Evolutionary conservation across 768 basidiomycete genomes (phyloP).

Genomic region (Auricularia sp.): DNA sequence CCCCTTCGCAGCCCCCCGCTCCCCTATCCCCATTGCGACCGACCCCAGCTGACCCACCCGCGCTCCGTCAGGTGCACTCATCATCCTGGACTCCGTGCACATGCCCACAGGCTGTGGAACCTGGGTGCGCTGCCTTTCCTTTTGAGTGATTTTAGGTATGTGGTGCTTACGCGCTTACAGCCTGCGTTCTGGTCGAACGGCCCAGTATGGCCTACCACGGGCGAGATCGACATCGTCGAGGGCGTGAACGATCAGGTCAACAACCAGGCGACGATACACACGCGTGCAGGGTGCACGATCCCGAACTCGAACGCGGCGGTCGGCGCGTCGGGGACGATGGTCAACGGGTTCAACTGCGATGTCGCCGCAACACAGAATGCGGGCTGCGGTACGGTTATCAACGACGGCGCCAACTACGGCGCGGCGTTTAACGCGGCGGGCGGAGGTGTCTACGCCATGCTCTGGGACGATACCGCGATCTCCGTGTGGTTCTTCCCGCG

Average conservation of each 20-base stretch:
- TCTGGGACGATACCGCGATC: slow-evolving; percentile 69
- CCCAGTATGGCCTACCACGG: slow-evolving; percentile 35
- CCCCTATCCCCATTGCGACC: neutral
- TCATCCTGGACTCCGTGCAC: slow-evolving; percentile 76
- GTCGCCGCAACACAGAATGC: slow-evolving; percentile 59
- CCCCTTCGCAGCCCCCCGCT: neutral
- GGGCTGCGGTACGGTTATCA: slow-evolving; percentile 72
- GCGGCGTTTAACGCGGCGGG: slow-evolving; percentile 72
- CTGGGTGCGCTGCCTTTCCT: slow-evolving; percentile 31
- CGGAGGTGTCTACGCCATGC: slow-evolving; percentile 85
- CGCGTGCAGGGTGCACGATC: slow-evolving; percentile 58
- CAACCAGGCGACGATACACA: slow-evolving; percentile 78
- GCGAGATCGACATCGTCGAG: slow-evolving; percentile 55
- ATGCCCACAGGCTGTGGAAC: slow-evolving; percentile 87
- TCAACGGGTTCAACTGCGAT: slow-evolving; percentile 63
- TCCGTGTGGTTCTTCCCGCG: slow-evolving; percentile 76
- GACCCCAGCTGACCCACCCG: slow-evolving; percentile 9
- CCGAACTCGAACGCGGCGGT: slow-evolving; percentile 33
- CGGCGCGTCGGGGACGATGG: slow-evolving; percentile 50
- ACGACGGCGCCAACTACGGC: slow-evolving; percentile 60
- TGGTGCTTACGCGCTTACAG: slow-evolving; percentile 5
- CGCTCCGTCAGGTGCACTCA: slow-evolving; percentile 35
- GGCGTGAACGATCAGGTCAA: slow-evolving; percentile 73
- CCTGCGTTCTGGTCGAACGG: slow-evolving; percentile 43
- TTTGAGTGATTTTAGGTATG: too few relatives aligned